These are phyloP conservation scores for Phragmites australis DNA, from an alignment of 176 grass and related monocot species.

Conservation along the genomic window DNA sequence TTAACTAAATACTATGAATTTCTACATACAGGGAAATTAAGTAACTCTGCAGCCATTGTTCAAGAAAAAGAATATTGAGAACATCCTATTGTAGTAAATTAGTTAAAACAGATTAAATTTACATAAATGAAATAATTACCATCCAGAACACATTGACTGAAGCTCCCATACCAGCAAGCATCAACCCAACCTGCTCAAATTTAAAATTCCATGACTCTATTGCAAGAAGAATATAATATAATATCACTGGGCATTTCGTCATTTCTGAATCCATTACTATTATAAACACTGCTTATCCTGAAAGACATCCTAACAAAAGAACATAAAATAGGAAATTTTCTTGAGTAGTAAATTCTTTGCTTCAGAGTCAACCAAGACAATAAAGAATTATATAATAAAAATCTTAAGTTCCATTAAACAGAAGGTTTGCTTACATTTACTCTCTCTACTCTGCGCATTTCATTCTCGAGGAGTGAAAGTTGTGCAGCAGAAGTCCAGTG, in stretches of 20 bases:
- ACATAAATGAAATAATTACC: no score
- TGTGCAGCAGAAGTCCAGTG: constrained; percentile 95
- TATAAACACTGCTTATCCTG: background rate
- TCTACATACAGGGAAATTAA: background rate
- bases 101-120: no score
- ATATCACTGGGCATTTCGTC: background rate
- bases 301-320: background rate
- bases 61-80: background rate
- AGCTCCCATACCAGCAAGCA: constrained; percentile 72
- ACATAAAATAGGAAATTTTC: background rate
- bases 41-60: background rate
- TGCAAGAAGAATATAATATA: background rate
- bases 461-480: constrained; percentile 84
- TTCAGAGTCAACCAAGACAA: background rate
- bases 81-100: background rate
- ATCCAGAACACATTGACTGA: constrained; percentile 53
- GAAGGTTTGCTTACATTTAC: constrained; percentile 64
- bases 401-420: background rate
- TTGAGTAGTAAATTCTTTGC: background rate
- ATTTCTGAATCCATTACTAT: background rate
- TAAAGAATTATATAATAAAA: background rate
- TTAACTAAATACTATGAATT: background rate
- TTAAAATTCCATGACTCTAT: background rate
- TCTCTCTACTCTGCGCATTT: constrained; percentile 86
- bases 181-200: constrained; percentile 75